Base-by-base conservation (phyloP, 2,329 filamentous ascomycete species). In the Ceratocystis papillata region DNA sequence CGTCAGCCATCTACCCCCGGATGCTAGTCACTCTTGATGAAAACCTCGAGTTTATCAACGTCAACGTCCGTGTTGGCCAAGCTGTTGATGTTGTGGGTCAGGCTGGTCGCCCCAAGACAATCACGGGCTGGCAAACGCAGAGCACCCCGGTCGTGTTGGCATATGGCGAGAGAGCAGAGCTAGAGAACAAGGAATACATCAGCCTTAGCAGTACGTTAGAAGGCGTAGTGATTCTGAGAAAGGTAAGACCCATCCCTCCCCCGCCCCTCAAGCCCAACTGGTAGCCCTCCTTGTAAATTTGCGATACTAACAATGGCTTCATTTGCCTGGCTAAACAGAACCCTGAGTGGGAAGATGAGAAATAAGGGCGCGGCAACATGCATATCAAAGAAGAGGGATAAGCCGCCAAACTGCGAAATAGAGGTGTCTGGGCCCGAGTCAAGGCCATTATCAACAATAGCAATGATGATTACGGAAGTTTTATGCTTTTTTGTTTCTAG, bases 121-220 rank as follows among this genome's bases (percentile, higher is more conserved):
- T 99, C 72, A 99, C 94, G 8, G 94, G 94, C 64, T 99, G 94
- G 94, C 94, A 99, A 78, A 99, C 94, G 70, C 94, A 99, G 80
- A 96, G 90, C 79, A 99, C 94, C n/a, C 94, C 94, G 0, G 94
- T 99, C 60, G 80, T 99, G 67, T 79, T 99, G 72, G 87, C 90
- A n/a, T 88, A 96, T 73, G 94, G 95, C 37, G 94, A 99, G 80
- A 83, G 95, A 72, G 94, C 94, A 8, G 94, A 99, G 80, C 80
- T 99, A 63, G 94, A 99, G 76, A 94, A 99, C 73, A 94, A 99
- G 78, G 87, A 99, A 78, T 99, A 97, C 75, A 87, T 97, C 70
- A 90, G 88, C 76, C 79, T 99, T 73, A 95, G 87, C 75, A 94
- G 86, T 78, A 96, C 87, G 64, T 81, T 99, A 69, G 94, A 99